Conservation (phyloP, 2,329 filamentous ascomycete species). For the Parastagonospora avenae region DNA sequence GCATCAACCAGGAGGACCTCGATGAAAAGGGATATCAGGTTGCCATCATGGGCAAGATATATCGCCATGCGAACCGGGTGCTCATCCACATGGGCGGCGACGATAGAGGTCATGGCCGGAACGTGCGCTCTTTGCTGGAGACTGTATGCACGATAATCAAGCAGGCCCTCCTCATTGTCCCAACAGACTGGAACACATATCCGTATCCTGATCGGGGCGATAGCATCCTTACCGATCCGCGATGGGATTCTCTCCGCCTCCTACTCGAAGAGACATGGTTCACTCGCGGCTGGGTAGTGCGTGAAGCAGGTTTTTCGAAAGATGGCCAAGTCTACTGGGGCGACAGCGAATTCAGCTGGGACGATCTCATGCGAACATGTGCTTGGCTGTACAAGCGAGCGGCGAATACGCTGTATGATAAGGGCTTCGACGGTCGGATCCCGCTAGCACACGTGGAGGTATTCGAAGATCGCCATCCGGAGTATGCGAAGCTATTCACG, state of each 20-base stretch:
- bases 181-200: constrained; percentile 3
- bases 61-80: constrained; percentile 10
- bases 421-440: constrained; percentile 1
- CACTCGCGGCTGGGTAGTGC: constrained; percentile 14
- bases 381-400: constrained; percentile 2
- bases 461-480: constrained; percentile 1
- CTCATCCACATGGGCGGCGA: constrained; percentile 11
- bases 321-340: constrained; percentile 9
- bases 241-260: constrained; percentile 7
- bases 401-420: background rate
- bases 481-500: constrained; percentile 4
- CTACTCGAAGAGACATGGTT: constrained; percentile 8
- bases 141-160: constrained; percentile 8
- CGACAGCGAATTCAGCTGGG: constrained; percentile 4
- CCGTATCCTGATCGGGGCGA: background rate
- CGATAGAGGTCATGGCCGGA: constrained; percentile 4
- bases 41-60: constrained; percentile 15
- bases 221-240: constrained; percentile 3
- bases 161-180: background rate
- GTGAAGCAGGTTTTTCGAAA: constrained; percentile 11
- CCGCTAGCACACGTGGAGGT: constrained; percentile 5
- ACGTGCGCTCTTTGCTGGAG: constrained; percentile 6
- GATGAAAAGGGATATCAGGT: constrained; percentile 21
- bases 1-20: constrained; percentile 17
- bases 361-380: constrained; percentile 1